Evolutionary conservation across 1,284 basidiomycete genomes (phyloP).

Genomic region (Ceraceosorus guamensis): DNA sequence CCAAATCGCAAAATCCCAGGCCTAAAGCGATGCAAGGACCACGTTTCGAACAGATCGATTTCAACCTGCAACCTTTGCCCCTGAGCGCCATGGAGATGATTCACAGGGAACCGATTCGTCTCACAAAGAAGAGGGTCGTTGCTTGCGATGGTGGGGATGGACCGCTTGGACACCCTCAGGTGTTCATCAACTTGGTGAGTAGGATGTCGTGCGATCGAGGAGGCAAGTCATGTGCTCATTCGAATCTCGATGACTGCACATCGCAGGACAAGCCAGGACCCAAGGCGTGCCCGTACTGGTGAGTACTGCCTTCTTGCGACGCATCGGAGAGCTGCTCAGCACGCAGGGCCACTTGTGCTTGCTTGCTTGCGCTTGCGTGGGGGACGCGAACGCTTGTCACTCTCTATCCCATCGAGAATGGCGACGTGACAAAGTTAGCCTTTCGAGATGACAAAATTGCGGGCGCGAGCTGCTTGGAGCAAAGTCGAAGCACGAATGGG

Average conservation of each 20-base stretch:
- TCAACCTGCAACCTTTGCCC: constrained; percentile 82
- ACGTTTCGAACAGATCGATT: constrained; percentile 82
- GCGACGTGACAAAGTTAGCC: too few species aligned
- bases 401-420: too few species aligned
- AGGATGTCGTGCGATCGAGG: neutral
- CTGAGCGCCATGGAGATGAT: constrained; percentile 85
- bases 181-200: constrained; percentile 88
- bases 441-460: too few species aligned
- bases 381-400: neutral
- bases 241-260: constrained; percentile 47
- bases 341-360: too few species aligned
- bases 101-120: constrained; percentile 71
- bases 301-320: constrained; percentile 4
- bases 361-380: neutral
- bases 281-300: constrained; percentile 44
- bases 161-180: constrained; percentile 91
- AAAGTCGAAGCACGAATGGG: neutral
- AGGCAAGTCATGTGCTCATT: neutral
- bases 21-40: constrained; percentile 59
- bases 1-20: constrained; percentile 50
- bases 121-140: constrained; percentile 73
- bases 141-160: constrained; percentile 83
- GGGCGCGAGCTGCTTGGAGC: neutral
- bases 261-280: constrained; percentile 44
- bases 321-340: neutral